These are phyloP conservation scores for Ogataea zsoltii DNA, from an alignment of 805 yeast species.

Conservation along the genomic window DNA sequence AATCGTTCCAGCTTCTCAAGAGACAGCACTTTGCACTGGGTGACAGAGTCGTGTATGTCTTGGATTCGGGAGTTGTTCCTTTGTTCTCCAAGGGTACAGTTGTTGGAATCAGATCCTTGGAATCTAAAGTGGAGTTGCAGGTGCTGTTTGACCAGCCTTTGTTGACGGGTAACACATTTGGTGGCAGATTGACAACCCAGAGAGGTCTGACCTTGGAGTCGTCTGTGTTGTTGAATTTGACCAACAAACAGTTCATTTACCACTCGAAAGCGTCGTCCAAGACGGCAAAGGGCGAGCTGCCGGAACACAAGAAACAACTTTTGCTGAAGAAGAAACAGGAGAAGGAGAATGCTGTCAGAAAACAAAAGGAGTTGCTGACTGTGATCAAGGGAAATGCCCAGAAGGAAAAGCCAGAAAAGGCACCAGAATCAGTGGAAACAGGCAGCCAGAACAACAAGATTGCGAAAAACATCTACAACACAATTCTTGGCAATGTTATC, in stretches of 20 bases:
- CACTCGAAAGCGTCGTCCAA: slow-evolving; percentile 65
- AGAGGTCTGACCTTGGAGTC: slow-evolving; percentile 87
- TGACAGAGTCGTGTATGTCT: slow-evolving; percentile 84
- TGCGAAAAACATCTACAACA: slow-evolving; percentile 32
- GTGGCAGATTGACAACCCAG: slow-evolving; percentile 71
- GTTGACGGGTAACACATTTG: slow-evolving; percentile 78
- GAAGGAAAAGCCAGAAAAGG: slow-evolving; percentile 12
- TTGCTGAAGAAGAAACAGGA: slow-evolving; percentile 26
- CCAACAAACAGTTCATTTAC: slow-evolving; percentile 72
- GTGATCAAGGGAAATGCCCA: slow-evolving; percentile 40
- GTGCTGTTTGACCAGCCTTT: slow-evolving; percentile 83
- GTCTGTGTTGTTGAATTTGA: slow-evolving; percentile 74
- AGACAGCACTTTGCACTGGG: slow-evolving; percentile 82
- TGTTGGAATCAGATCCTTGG: slow-evolving; percentile 58
- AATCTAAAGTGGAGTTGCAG: slow-evolving; percentile 65
- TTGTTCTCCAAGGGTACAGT: slow-evolving; percentile 88
- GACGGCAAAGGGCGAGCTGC: slow-evolving; percentile 29
- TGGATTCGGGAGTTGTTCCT: slow-evolving; percentile 88
- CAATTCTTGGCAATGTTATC: slow-evolving; percentile 28
- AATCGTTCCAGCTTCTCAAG: slow-evolving; percentile 68
- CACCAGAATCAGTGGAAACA: background rate
- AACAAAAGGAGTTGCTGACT: slow-evolving; percentile 44
- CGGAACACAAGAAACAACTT: slow-evolving; percentile 22
- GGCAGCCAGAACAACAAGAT: slow-evolving; percentile 12
- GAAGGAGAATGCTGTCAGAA: slow-evolving; percentile 31